Conservation (phyloP, 2,329 filamentous ascomycete species). For the Metarhizium guizhouense region DNA sequence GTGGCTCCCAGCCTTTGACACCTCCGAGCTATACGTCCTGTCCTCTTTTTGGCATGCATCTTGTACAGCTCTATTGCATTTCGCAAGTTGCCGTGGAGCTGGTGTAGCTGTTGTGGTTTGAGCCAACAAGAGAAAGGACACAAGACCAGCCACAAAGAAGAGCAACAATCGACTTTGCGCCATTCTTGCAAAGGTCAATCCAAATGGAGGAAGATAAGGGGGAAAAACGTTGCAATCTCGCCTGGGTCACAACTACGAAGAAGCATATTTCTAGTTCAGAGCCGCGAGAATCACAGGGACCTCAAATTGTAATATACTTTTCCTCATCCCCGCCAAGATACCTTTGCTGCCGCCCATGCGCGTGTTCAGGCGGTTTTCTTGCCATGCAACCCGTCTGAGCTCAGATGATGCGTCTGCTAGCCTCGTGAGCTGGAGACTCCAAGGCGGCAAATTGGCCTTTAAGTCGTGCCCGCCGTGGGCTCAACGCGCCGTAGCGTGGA, state of each 20-base stretch:
- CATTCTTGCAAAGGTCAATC: neutral
- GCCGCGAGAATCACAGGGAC: neutral
- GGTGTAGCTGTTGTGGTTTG: neutral
- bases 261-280: neutral
- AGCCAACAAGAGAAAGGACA: neutral
- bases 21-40: constrained; percentile 5
- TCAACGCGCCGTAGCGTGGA: neutral
- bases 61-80: neutral
- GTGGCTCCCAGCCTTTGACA: constrained; percentile 2
- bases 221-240: neutral
- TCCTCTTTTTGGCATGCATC: constrained; percentile 4
- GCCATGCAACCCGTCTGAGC: neutral
- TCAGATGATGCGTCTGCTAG: neutral
- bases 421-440: neutral
- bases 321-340: neutral
- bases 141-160: neutral
- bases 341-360: neutral
- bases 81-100: neutral
- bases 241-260: neutral
- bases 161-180: neutral
- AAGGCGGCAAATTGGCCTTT: neutral
- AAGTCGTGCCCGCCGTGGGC: neutral
- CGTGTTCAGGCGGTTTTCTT: neutral
- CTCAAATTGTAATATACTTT: neutral
- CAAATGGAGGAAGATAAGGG: neutral